A percentile compares a stretch with the other conserved stretches of the same genome.
Conservation (phyloP, 2,329 filamentous ascomycete genomes). For the Phaeosphaeria sp. region DNA sequence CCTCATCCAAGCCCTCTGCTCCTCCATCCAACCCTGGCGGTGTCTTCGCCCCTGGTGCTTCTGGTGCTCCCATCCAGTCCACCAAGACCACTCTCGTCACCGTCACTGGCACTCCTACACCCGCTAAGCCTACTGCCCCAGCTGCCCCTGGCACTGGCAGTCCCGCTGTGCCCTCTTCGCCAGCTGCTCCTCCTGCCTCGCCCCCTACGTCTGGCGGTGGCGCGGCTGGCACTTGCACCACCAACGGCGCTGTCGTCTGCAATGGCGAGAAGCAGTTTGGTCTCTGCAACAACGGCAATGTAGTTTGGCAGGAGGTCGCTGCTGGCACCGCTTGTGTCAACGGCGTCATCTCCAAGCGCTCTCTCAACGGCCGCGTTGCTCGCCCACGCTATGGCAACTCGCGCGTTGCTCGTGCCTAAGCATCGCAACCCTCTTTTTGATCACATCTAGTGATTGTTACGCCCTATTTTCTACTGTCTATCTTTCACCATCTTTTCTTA, state of each 20-base stretch:
- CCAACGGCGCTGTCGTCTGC: constrained; percentile 50
- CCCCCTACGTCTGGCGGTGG: constrained; percentile 14
- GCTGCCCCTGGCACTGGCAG: constrained; percentile 18
- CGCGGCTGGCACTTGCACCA: constrained; percentile 29
- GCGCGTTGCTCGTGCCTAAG: constrained; percentile 2
- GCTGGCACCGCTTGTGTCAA: constrained; percentile 53
- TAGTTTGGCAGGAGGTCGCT: constrained; percentile 52
- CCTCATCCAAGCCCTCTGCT: constrained; percentile 11
- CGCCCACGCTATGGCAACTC: constrained; percentile 23
- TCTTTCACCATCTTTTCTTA: constrained; percentile 7
- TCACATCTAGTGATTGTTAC: not conserved
- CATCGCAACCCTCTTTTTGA: not conserved
- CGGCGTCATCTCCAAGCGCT: constrained; percentile 48
- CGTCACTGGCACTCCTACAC: constrained; percentile 27
- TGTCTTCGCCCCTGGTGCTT: constrained; percentile 42
- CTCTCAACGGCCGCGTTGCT: constrained; percentile 39
- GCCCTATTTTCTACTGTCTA: constrained; percentile 14
- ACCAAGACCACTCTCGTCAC: constrained; percentile 41
- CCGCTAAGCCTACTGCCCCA: constrained; percentile 19
- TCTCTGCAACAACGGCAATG: constrained; percentile 51
- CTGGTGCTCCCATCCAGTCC: constrained; percentile 24
- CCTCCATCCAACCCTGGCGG: constrained; percentile 32
- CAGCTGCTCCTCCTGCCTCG: constrained; percentile 15
- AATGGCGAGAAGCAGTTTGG: constrained; percentile 51
- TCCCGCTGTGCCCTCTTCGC: constrained; percentile 25